Percentiles rank a stretch among this genome's conserved stretches.
These are phyloP conservation scores for Tricholoma sp. DNA, from an alignment of 768 basidiomycete genomes.

Conservation along the genomic window DNA sequence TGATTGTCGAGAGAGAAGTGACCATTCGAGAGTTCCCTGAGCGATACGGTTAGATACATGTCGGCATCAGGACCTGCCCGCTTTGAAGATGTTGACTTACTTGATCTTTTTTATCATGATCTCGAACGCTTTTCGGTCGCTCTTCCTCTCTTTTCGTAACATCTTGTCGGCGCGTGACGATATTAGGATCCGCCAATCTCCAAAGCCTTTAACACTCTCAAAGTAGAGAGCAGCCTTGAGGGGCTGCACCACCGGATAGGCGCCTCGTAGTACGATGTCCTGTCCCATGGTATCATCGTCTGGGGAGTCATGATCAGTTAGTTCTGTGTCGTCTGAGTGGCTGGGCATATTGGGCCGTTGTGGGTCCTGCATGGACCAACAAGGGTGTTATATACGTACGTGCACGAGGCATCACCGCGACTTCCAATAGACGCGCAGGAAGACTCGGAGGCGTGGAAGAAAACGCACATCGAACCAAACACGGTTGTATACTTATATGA, in stretches of 20 bases:
- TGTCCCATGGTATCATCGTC: too few species aligned
- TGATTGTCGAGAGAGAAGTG: constrained; percentile 12
- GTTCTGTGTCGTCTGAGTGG: too few species aligned
- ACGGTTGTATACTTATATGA: too few species aligned
- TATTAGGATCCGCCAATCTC: constrained; percentile 58
- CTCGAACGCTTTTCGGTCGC: constrained; percentile 39
- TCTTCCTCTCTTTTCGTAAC: constrained; percentile 41
- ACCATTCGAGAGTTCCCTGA: constrained; percentile 56
- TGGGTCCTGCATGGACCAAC: too few species aligned
- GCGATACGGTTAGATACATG: background rate
- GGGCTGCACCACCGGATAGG: constrained; percentile 28
- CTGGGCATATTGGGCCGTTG: too few species aligned
- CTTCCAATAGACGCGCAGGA: too few species aligned
- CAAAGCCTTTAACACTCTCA: constrained; percentile 53
- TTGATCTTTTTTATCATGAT: constrained; percentile 66
- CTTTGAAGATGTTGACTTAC: constrained; percentile 26
- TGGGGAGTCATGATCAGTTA: too few species aligned
- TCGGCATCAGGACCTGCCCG: background rate
- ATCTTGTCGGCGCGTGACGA: constrained; percentile 45
- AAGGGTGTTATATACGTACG: too few species aligned
- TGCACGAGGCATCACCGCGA: too few species aligned
- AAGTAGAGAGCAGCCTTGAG: constrained; percentile 58
- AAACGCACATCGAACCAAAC: too few species aligned
- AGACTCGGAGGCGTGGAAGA: too few species aligned
- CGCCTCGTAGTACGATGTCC: too few species aligned